A percentile compares a stretch with the other conserved stretches of the same genome.
These are phyloP conservation scores for Cicer yamashitae DNA, from an alignment of 306 rosid species.

Conservation along the genomic window DNA sequence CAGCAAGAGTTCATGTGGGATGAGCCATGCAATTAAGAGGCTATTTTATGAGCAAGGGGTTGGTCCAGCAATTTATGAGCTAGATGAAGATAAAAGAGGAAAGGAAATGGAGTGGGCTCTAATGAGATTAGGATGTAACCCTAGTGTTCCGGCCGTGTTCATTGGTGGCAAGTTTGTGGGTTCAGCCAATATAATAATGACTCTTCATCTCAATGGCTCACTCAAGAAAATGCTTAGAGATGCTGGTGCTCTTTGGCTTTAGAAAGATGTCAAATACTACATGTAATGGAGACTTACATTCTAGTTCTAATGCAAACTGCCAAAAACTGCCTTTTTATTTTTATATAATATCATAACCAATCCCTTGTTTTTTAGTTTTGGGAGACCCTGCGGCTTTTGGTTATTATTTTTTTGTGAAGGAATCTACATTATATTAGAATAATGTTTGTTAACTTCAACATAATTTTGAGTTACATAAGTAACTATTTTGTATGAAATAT, in stretches of 20 bases:
- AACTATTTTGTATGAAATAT: too few species aligned
- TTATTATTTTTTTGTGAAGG: not conserved
- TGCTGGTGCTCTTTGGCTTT: conserved; percentile 96
- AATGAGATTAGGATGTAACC: conserved; percentile 83
- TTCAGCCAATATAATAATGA: conserved; percentile 81
- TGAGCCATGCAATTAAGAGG: conserved; percentile 92
- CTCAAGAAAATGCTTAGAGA: conserved; percentile 85
- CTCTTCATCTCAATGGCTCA: conserved; percentile 89
- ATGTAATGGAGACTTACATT: not conserved
- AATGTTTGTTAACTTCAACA: conserved; percentile 11
- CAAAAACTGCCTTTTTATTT: conserved; percentile 34
- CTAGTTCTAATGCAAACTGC: conserved; percentile 24
- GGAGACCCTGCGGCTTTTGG: conserved; percentile 40
- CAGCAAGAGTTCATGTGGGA: conserved; percentile 98
- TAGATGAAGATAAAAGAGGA: conserved; percentile 78
- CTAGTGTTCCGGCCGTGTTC: conserved; percentile 87
- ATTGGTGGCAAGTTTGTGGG: conserved; percentile 87
- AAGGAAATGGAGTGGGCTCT: conserved; percentile 95
- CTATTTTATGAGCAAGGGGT: conserved; percentile 90
- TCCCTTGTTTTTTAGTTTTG: not conserved
- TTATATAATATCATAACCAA: conserved; percentile 9
- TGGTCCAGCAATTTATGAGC: conserved; percentile 80
- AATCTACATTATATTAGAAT: conserved; percentile 47
- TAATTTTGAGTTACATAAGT: conserved; percentile 19
- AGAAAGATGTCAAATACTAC: not conserved